Evolutionary conservation across 208 protist genomes (phyloP), one percentile per base, ranked within the genome.

Genomic region (Crithidia thermophila): DNA sequence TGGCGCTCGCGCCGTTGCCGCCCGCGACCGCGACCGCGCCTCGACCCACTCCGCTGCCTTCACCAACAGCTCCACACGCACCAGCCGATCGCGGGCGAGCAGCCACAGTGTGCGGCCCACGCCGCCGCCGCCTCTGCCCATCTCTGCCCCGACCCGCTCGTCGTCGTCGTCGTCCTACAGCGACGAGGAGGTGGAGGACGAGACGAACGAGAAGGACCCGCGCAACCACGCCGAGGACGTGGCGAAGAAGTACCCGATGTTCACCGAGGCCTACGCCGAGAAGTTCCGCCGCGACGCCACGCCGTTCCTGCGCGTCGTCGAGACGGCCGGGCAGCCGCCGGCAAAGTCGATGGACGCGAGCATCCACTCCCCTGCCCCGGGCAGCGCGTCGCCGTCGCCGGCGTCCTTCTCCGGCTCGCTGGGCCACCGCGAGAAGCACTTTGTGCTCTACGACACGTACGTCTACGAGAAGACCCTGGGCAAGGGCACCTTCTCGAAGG

Each of bases 401-500:
- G 61, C 14, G 18, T 51, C 57, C 42, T 4, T 40, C 43, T 34
- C 42, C 28, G 42, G 23, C 11, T 7, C 28, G 9, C 30, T 40
- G 10, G n/a, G n/a, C n/a, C 49, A 43, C 21, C 65, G 49, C 20
- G 53, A 72, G 23, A 66, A 70, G 40, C 75, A 63, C 30, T 73
- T 84, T 18, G 64, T 91, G 47, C 75, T 94, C 14, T 94, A 94
- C 55, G 77, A 80, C 60, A 73, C 76, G 33, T 94, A 88, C 67
- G 45, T 85, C 33, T 82, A 84, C 47, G 53, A 78, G 31, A 72
- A 77, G 39, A 79, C 72, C 33, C 69, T 94, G 4, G 89, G 89
- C 28, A 91, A 91, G 59, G 89, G 89, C 4, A 94, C 89, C 11
- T 94, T 85, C 77, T 83, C 86, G 16, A 94, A 93, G 68, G 89